phyloP scores from a whole-genome alignment of 805 yeast species.

The Lachancea mirantina region DNA sequence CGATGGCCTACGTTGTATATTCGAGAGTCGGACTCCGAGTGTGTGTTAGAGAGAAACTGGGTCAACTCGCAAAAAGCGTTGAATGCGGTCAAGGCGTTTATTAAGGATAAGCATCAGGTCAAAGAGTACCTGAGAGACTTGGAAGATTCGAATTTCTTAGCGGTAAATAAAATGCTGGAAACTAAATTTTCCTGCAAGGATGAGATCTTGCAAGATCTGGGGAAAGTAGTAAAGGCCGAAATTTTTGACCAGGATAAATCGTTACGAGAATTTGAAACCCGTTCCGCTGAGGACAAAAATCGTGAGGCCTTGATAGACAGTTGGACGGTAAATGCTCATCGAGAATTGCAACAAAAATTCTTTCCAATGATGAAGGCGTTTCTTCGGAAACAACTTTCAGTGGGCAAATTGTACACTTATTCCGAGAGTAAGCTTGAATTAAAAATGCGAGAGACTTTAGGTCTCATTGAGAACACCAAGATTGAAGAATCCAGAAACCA shows the following conservation, averaged over 20 bases:
- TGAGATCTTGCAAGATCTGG: constrained; percentile 11
- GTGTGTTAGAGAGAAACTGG: constrained; percentile 12
- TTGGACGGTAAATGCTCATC: constrained; percentile 29
- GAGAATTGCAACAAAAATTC: constrained; percentile 25
- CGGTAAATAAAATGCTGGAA: constrained; percentile 12
- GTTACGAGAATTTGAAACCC: constrained; percentile 14
- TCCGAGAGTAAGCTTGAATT: constrained; percentile 26
- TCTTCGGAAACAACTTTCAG: constrained; percentile 22
- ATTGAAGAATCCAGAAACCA: constrained; percentile 25
- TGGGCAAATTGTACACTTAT: constrained; percentile 30
- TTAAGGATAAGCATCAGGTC: constrained; percentile 26
- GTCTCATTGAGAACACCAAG: constrained; percentile 17
- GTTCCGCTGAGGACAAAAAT: constrained; percentile 11
- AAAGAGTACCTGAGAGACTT: constrained; percentile 20
- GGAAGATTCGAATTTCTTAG: constrained; percentile 19
- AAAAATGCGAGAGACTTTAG: constrained; percentile 23
- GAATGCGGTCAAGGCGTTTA: constrained; percentile 18
- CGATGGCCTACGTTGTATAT: constrained; percentile 7
- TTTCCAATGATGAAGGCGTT: constrained; percentile 23
- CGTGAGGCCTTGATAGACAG: constrained; percentile 18
- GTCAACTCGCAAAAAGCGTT: constrained; percentile 22
- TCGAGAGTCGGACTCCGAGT: constrained; percentile 8
- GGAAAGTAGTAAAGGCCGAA: constrained; percentile 11
- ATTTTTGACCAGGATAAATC: constrained; percentile 14
- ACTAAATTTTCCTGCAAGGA: constrained; percentile 14